phyloP scores from a whole-genome alignment of 2,329 filamentous ascomycete genomes.

The Apiospora saccharicola region DNA sequence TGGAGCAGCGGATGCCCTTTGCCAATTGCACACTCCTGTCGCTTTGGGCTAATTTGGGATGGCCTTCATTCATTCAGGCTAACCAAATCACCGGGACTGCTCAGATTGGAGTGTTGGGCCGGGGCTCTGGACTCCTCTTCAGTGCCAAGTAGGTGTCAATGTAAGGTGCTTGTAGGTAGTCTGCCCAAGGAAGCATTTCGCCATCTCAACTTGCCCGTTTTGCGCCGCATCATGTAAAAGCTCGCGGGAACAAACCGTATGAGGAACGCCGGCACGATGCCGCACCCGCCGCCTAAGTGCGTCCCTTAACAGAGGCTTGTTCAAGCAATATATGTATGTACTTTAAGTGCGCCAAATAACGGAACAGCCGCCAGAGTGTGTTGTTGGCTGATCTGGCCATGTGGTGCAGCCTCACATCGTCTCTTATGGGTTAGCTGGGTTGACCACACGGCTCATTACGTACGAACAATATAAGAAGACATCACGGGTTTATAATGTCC shows the following conservation, averaged over 20 bases:
- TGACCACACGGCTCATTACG: not conserved
- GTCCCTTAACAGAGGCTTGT: not conserved
- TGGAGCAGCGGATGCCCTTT: not conserved
- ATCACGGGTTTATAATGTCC: not conserved
- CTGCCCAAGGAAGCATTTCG: too few species aligned
- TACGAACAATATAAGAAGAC: not conserved
- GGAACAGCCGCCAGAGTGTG: not conserved
- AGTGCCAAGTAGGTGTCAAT: not conserved
- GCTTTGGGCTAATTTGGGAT: not conserved
- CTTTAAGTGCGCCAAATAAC: not conserved
- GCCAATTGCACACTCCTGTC: not conserved
- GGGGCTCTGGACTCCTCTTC: not conserved
- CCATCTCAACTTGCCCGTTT: not conserved
- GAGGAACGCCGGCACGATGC: not conserved
- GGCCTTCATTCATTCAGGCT: conserved; percentile 18
- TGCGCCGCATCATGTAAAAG: not conserved
- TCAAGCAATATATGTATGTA: not conserved
- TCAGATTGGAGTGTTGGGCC: not conserved
- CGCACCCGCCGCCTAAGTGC: not conserved
- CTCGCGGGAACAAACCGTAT: not conserved
- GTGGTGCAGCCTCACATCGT: not conserved
- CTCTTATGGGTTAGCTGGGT: not conserved
- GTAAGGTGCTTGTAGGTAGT: too few species aligned
- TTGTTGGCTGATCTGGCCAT: not conserved
- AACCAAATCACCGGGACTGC: conserved; percentile 12